Base-by-base conservation (phyloP, 1,139 yeast genomes). In the Saccharomyces hybrid region DNA sequence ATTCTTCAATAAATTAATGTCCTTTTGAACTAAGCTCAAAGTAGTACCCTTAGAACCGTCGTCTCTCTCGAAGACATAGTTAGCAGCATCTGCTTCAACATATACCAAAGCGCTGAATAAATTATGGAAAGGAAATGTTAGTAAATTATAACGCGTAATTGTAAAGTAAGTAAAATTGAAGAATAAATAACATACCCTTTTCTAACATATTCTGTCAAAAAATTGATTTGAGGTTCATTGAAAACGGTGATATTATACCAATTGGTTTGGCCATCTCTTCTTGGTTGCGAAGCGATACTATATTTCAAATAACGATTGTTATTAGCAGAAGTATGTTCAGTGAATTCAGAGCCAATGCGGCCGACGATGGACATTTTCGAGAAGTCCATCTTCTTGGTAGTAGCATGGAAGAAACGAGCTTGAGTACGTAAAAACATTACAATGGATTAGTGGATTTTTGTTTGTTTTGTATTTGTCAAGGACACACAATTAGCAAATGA, bases 201-300 rank as follows among this genome's bases (percentile, higher is more conserved):
- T 59, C 76, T 76, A 53, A 80, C 76, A 65, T 80, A 77, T 61
- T 76, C 73, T 51, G 75, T 69, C 77, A 83, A 71, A 66, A 77
- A 83, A 51, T 77, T 74, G 57, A 81, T 74, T 61, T 81, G 83
- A 42, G 71, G 66, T 57, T 76, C 79, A 60, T 75, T 79, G 71
- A 83, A 83, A 46, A 79, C 81, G 25, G 83, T 78, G 55, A 83
- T 71, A 62, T 81, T 80, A 74, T 78, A 83, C 88, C 88, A 83
- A 47, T 83, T 80, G 49, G 85, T 76, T 55, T 74, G 73, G 28
- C 72, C 74, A 51, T 78, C 80, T 58, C 72, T 75, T 64, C 77
- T 75, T 46, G 79, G 74, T 65, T 76, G 78, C 55, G 83, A 85
- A 3, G 88, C 89, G 57, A 83, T 67, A 31, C 85, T 73, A 70